Evolutionary conservation across 176 grass and related monocot species (phyloP).

Genomic region (Oryza australiensis): DNA sequence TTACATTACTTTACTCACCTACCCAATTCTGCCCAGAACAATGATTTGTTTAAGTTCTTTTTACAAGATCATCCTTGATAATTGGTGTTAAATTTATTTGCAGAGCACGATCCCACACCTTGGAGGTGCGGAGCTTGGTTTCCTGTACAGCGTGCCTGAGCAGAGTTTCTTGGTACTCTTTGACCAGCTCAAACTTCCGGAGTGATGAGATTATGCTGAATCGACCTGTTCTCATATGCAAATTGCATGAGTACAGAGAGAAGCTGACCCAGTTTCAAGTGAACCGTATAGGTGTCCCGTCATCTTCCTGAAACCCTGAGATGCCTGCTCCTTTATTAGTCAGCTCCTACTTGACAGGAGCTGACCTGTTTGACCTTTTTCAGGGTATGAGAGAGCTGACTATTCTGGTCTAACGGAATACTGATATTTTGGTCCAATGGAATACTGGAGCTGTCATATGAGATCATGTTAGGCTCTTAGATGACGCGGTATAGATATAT

Average conservation of each 20-base stretch:
- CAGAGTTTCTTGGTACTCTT: slow-evolving; percentile 95
- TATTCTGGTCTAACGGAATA: background rate
- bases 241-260: slow-evolving; percentile 9
- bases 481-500: slow-evolving; percentile 29
- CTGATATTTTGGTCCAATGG: background rate
- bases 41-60: slow-evolving; percentile 8
- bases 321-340: background rate
- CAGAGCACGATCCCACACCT: slow-evolving; percentile 67
- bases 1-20: background rate
- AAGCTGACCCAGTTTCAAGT: background rate
- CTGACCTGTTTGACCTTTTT: background rate
- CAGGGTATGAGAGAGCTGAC: slow-evolving; percentile 12
- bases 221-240: slow-evolving; percentile 16
- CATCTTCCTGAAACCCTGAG: background rate
- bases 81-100: background rate
- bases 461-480: background rate
- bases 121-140: slow-evolving; percentile 76
- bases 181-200: slow-evolving; percentile 78
- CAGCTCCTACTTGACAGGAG: background rate
- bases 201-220: slow-evolving; percentile 26
- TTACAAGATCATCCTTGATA: background rate
- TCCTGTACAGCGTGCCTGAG: slow-evolving; percentile 79
- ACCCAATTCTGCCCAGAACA: background rate
- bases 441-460: slow-evolving; percentile 22
- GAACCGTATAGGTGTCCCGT: slow-evolving; percentile 9